Base-by-base conservation (phyloP, 2,329 filamentous ascomycete species). In the Cryoendolithus antarcticus region DNA sequence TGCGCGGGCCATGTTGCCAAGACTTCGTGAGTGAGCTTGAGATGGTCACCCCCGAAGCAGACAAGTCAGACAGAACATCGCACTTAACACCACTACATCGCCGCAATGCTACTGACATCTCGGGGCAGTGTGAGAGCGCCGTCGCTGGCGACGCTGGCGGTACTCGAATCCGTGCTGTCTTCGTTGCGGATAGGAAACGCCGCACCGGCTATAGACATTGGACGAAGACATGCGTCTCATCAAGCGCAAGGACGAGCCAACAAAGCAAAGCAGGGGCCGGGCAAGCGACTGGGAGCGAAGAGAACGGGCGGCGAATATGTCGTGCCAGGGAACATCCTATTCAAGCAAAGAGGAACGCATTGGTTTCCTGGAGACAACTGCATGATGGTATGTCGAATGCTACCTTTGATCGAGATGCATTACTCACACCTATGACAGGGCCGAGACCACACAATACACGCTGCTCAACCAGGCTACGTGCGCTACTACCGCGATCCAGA, bases 351-450 rank as follows among this genome's bases (percentile, higher is more conserved):
- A 55, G 91, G 91, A 53, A 93, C 91, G 3, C 75, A 80, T 55
- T 98, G 91, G 91, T 89, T 81, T 61, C 82, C 91, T 1, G 91
- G 91, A 54, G 91, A 96, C 61, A 96, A 98, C 65, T 85, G 83
- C 62, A 83, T 80, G 53, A 89, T 96, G 70, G 55, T 58, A 49
- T 30, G 45, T 30, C n/a, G 0, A 6, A 6, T 9, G 10, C 15
- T 10, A 34, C 8, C 9, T 15, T n/a, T 6, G 6, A 34, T n/a
- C 4, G 27, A 9, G 2, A 30, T 30, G n/a, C 13, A 13, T 3
- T 13, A 2, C 40, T 38, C n/a, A 42, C 21, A 15, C 4, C 10
- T 29, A 21, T 31, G 21, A 4, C 38, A 58, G 55, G 91, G 91
- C 37, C 82, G 91, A 44, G 88, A 98, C 62, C 91, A 96, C 69